phyloP scores from a whole-genome alignment of 75 land plant species.

The Gnetum montanum region DNA sequence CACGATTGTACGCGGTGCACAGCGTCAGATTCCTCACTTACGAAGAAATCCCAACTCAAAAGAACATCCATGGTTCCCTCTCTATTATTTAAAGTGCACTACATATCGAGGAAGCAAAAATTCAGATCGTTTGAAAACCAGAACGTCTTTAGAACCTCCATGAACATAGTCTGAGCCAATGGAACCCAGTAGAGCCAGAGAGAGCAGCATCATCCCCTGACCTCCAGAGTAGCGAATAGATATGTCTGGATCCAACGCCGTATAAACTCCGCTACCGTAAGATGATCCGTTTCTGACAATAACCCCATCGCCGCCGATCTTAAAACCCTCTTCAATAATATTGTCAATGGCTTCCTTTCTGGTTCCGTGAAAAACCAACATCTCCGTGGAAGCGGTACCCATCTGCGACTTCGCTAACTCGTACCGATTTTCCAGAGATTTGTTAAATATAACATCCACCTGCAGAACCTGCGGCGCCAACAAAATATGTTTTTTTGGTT shows the following conservation, averaged over 20 bases:
- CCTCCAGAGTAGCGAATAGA: slow-evolving; percentile 4
- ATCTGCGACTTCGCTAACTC: background rate
- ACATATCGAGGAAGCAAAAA: too few species aligned
- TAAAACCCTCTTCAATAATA: slow-evolving; percentile 17
- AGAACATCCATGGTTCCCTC: too few species aligned
- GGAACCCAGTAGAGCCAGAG: slow-evolving; percentile 10
- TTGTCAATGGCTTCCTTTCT: slow-evolving; percentile 7
- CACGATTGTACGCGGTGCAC: too few species aligned
- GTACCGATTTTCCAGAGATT: slow-evolving; percentile 1
- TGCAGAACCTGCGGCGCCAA: slow-evolving; percentile 13
- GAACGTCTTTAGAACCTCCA: slow-evolving; percentile 2
- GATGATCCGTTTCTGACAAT: slow-evolving; percentile 7
- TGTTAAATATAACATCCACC: slow-evolving; percentile 11
- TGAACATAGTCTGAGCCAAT: background rate
- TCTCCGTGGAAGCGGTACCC: too few species aligned
- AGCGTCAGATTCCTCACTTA: too few species aligned
- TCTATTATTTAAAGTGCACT: too few species aligned
- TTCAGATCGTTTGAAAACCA: too few species aligned
- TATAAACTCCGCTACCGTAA: slow-evolving; percentile 18
- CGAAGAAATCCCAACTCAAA: too few species aligned
- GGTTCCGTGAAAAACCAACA: slow-evolving; percentile 20
- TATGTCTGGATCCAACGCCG: slow-evolving; percentile 20
- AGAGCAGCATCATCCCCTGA: slow-evolving; percentile 14
- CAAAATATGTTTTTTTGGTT: background rate
- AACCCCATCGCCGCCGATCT: slow-evolving; percentile 19